Evolutionary conservation across 371 early-diverging fungal species (phyloP).

Genomic region (Apophysomyces elegans): DNA sequence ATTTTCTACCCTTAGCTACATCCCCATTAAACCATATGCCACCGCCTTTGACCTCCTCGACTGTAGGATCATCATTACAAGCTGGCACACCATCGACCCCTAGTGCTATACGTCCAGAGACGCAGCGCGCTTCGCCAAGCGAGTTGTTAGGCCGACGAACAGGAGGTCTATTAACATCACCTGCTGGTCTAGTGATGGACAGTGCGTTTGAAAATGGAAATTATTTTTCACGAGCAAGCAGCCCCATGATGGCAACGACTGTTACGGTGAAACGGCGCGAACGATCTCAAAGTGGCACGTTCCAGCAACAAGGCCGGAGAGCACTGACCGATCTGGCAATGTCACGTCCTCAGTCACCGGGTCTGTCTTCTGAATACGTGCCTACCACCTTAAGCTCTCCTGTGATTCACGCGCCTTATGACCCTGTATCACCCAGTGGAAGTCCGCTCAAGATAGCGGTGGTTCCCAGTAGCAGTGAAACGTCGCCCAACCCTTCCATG

Average conservation of each 20-base stretch:
- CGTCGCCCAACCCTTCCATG: background rate
- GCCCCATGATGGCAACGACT: background rate
- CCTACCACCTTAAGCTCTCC: background rate
- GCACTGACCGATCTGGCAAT: slow-evolving; percentile 17
- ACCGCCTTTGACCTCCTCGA: slow-evolving; percentile 12
- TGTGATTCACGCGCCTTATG: slow-evolving; percentile 1
- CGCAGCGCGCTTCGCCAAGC: slow-evolving; percentile 2
- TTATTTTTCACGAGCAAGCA: slow-evolving; percentile 16
- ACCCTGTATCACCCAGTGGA: slow-evolving; percentile 2
- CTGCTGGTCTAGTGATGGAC: slow-evolving; percentile 8
- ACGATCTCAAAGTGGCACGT: background rate
- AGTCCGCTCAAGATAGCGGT: slow-evolving; percentile 6
- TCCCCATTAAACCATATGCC: slow-evolving; percentile 49
- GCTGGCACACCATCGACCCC: slow-evolving; percentile 19
- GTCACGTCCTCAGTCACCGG: slow-evolving; percentile 5
- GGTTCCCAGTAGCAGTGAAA: background rate
- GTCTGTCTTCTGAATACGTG: background rate
- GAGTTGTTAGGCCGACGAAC: slow-evolving; percentile 12
- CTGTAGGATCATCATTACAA: background rate
- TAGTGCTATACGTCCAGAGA: slow-evolving; percentile 12
- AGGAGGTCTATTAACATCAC: slow-evolving; percentile 27
- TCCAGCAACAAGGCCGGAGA: slow-evolving; percentile 11
- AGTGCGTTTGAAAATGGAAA: slow-evolving; percentile 16
- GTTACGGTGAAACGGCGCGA: background rate
- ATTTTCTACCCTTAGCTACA: slow-evolving; percentile 60